phyloP scores from a whole-genome alignment of 192 early-diverging fungal species.

The Radiomyces spectabilis region DNA sequence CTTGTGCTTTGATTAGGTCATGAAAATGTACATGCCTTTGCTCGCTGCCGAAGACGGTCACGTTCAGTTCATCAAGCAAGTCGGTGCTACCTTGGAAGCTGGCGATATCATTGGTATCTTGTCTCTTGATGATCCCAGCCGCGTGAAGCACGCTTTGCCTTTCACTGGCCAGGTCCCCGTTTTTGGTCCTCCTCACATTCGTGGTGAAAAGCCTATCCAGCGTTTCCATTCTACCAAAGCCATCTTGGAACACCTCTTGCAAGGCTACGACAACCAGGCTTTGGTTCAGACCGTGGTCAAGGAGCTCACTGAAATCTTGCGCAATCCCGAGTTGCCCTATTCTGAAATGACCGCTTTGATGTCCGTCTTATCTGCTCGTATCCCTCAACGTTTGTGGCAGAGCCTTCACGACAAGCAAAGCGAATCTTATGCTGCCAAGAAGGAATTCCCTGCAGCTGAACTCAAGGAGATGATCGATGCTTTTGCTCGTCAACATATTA shows the following conservation, averaged over 20 bases:
- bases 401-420: constrained; percentile 46
- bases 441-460: constrained; percentile 65
- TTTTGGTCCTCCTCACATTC: constrained; percentile 72
- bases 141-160: constrained; percentile 81
- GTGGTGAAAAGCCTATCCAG: constrained; percentile 88
- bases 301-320: constrained; percentile 66
- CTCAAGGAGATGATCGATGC: constrained; percentile 57
- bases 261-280: constrained; percentile 82
- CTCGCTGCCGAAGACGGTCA: constrained; percentile 85
- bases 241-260: constrained; percentile 67
- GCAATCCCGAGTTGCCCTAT: constrained; percentile 77
- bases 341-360: constrained; percentile 74
- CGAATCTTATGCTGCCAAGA: constrained; percentile 26
- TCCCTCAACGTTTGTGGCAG: constrained; percentile 62
- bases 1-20: constrained; percentile 60
- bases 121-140: constrained; percentile 88
- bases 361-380: constrained; percentile 76
- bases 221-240: constrained; percentile 54
- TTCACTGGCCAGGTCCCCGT: constrained; percentile 69
- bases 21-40: constrained; percentile 99
- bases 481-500: constrained; percentile 34
- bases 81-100: constrained; percentile 71
- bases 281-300: constrained; percentile 63
- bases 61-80: constrained; percentile 83
- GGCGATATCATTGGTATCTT: constrained; percentile 94